Percentiles rank a stretch among this genome's conserved stretches.
Conservation (phyloP, 129 eudicot species). For the Pseudognaphalium luteoalbum region DNA sequence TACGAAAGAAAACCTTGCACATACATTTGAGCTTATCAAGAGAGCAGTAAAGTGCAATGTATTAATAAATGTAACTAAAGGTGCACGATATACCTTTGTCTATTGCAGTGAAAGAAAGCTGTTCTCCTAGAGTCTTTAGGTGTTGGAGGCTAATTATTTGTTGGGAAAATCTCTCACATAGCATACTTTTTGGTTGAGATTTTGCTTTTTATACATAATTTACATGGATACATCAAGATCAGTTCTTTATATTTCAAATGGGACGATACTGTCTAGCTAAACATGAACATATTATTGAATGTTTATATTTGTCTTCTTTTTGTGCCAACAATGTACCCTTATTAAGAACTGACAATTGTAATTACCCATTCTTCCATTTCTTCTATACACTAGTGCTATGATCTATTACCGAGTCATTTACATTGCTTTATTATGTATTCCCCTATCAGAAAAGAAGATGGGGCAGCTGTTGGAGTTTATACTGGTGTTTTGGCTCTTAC, state of each 20-base stretch:
- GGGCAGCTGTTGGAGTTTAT: slow-evolving; percentile 88
- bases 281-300: background rate
- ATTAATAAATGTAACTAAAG: background rate
- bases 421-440: slow-evolving; percentile 24
- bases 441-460: slow-evolving; percentile 79
- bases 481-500: slow-evolving; percentile 80
- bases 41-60: background rate
- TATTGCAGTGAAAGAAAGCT: slow-evolving; percentile 7
- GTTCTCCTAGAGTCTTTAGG: slow-evolving; percentile 3
- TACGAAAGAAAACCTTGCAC: slow-evolving; percentile 13
- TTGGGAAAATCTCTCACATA: background rate
- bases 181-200: background rate
- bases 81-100: slow-evolving; percentile 9
- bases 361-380: slow-evolving; percentile 1
- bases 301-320: background rate
- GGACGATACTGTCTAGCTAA: background rate
- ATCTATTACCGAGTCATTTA: slow-evolving; percentile 19
- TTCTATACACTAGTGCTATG: background rate
- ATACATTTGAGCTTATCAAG: background rate
- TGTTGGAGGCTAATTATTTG: background rate
- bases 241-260: background rate
- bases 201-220: slow-evolving; percentile 3
- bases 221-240: background rate
- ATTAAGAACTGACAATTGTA: slow-evolving; percentile 3
- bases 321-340: background rate